A percentile compares a stretch with the other conserved stretches of the same genome.
Conservation (phyloP, 805 yeast genomes). For the Candida loeiensis region DNA sequence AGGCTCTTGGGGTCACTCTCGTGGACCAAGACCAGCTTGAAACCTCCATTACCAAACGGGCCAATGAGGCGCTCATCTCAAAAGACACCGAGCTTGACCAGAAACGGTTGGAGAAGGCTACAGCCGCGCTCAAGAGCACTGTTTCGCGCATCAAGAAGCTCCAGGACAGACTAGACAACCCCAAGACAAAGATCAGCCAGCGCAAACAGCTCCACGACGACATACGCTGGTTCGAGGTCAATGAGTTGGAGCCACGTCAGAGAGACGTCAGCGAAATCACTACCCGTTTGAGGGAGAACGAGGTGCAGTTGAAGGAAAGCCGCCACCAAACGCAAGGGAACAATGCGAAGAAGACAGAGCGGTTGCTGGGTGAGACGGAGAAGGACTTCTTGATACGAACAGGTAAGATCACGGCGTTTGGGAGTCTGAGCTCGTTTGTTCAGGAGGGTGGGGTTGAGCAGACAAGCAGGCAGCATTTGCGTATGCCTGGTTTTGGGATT, state of each 20-base stretch:
- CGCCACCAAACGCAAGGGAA: background rate
- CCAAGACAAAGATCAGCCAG: slow-evolving; percentile 63
- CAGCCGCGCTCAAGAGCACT: slow-evolving; percentile 43
- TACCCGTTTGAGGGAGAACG: slow-evolving; percentile 31
- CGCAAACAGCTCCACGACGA: slow-evolving; percentile 53
- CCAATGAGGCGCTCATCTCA: slow-evolving; percentile 55
- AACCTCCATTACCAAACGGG: slow-evolving; percentile 62
- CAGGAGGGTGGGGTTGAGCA: slow-evolving; percentile 31
- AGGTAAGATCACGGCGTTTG: slow-evolving; percentile 93
- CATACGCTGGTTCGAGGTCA: slow-evolving; percentile 44
- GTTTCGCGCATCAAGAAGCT: slow-evolving; percentile 44
- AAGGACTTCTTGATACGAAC: slow-evolving; percentile 80
- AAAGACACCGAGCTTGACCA: slow-evolving; percentile 72
- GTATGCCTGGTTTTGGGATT: slow-evolving; percentile 47
- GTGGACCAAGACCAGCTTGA: slow-evolving; percentile 84
- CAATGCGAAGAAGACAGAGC: slow-evolving; percentile 24
- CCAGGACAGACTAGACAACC: slow-evolving; percentile 45
- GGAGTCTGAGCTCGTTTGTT: slow-evolving; percentile 58
- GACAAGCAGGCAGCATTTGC: slow-evolving; percentile 30
- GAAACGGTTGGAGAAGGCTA: slow-evolving; percentile 69
- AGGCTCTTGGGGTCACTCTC: slow-evolving; percentile 37
- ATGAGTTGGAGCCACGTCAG: slow-evolving; percentile 51
- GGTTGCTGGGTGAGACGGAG: slow-evolving; percentile 69
- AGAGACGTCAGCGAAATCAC: slow-evolving; percentile 59
- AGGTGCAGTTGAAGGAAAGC: slow-evolving; percentile 35